Evolutionary conservation across 2,329 filamentous ascomycete genomes (phyloP), one percentile per base, ranked within the genome.

Genomic region (Cytospora leucostoma): DNA sequence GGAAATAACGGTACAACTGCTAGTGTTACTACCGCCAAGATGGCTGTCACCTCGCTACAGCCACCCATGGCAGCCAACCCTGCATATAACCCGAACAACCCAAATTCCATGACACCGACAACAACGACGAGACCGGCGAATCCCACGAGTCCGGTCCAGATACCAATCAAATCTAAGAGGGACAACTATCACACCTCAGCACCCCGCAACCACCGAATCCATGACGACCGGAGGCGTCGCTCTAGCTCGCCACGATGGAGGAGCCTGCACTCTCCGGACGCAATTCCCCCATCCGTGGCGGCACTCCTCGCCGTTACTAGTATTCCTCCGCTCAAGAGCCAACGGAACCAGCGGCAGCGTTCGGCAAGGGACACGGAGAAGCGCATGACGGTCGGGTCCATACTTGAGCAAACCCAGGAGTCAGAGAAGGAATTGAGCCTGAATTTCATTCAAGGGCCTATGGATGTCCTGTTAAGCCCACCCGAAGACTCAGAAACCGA

Each of bases 221-320:
- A 76, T 63, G 72, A 71, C 33, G 75, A 78, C 56, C 75, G 75
- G 51, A 73, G 73, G 58, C 73, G 73, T 47, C 71, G 71, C 27
- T 67, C 72, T 11, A 68, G 61, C 50, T 60, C 68, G 21, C 74
- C 72, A 44, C 74, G 74, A 49, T 72, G 74, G 10, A 76, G 74
- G 64, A 78, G 82, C 60, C 73, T 77, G 2, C 81, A 82, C 70
- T 80, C 81, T 1, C 79, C 83, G 7, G 83, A 86, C 63, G 76
- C 79, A 17, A 77, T 88, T 27, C 82, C 86, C 6, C 80, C 85
- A 0, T 86, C 85, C 0, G 80, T 88, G 34, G 84, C 84, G 7
- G 84, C 84, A 13, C 76, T 89, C 34, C 76, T 89, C 38, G 86
- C 86, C 37, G 78, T 86, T 59, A 89, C 86, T 35, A 82, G 80